These are phyloP conservation scores for Miscanthus lutarioriparius DNA, from an alignment of 176 grass and related monocot genomes.

Conservation along the genomic window DNA sequence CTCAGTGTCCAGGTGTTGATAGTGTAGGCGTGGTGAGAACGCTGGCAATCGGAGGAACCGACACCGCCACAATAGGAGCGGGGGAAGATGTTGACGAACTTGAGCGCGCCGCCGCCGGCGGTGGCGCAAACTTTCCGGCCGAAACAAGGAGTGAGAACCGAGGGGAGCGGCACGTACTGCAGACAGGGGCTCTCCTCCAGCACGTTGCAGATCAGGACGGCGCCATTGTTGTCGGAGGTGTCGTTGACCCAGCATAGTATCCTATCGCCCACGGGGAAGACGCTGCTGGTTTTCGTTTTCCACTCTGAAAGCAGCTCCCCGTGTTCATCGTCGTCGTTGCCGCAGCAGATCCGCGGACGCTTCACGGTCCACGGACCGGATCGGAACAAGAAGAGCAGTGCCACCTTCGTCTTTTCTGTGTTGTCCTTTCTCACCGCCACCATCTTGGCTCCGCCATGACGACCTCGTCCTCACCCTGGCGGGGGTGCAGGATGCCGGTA, in stretches of 20 bases:
- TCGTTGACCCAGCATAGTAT: not conserved
- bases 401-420: not conserved
- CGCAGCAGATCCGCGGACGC: not conserved
- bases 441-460: not conserved
- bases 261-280: not conserved
- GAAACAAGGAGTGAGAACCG: no score
- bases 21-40: not conserved
- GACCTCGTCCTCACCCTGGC: not conserved
- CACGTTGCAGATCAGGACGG: not conserved
- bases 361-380: not conserved
- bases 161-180: not conserved
- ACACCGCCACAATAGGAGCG: not conserved
- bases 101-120: not conserved
- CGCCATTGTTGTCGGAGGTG: fast-evolving
- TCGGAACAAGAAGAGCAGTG: not conserved
- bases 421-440: no score
- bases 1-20: not conserved
- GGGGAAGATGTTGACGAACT: not conserved
- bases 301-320: not conserved
- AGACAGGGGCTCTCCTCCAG: not conserved
- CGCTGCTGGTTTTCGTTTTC: not conserved
- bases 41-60: not conserved
- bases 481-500: not conserved
- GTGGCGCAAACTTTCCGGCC: not conserved
- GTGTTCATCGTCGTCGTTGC: no score